Base-by-base conservation (phyloP, 176 grass and related monocot genomes). In the Tillandsia leiboldiana region DNA sequence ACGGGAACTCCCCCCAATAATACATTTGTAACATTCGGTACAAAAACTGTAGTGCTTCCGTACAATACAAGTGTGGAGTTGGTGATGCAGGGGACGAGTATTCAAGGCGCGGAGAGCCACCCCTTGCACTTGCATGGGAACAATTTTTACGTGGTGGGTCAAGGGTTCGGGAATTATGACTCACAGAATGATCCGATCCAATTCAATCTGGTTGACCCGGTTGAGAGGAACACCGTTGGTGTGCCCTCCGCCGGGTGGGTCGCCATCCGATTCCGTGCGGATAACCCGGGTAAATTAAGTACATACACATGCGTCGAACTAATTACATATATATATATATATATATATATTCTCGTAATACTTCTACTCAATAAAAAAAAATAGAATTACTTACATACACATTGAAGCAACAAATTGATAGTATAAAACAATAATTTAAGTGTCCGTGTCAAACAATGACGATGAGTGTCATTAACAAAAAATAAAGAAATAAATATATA, bases 31-130 rank as follows among this genome's bases (percentile, higher is more conserved):
- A 69, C 15, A 1, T 81, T 81, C 78, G 84, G 81, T 57, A 91
- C 91, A 2, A 26, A 77, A 78, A 70, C 90, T 52, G 64, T 87
- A 73, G 82, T 84, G 54, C 67, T 91, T 12, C 2, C 4, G 0
- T 96, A 76, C 84, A 90, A 96, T 70, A 67, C 91, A 15, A 81
- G 51, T 24, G 91, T 96, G 0, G 91, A 96, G 82, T 75, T 63
- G 53, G 72, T 65, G 51, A 75, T 75, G 72, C 72, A 75, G 22
- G 58, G 64, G 18, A 75, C 56, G 56, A 75, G 58, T 62, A 75
- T 75, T 49, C 18, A 64, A 1, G 23, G 54, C 10, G 56, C 54
- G 28, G 29, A 75, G 23, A 75, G 26, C 29, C 72, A 75, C 56
- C 14, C 56, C 8, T 65, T 75, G 56, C 72, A 75, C 63, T 56